These are phyloP conservation scores for Penicillium tannophilum DNA, from an alignment of 495 filamentous ascomycete species.

Conservation along the genomic window DNA sequence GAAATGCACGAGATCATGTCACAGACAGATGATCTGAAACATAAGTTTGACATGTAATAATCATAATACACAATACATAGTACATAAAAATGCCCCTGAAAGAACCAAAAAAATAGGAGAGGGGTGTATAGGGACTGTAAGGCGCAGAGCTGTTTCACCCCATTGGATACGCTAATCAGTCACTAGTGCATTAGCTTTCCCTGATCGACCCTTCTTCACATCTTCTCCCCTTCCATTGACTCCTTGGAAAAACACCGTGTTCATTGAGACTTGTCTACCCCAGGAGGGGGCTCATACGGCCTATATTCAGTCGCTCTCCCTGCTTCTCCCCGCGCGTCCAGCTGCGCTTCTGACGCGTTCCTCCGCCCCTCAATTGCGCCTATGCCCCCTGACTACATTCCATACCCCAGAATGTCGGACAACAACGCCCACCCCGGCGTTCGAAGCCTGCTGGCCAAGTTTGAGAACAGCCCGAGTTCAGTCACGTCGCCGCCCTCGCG, in stretches of 20 bases:
- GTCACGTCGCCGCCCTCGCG: constrained; percentile 65
- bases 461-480: constrained; percentile 67
- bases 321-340: constrained; percentile 10
- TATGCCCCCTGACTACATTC: constrained; percentile 22
- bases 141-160: constrained; percentile 18
- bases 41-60: neutral
- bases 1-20: constrained; percentile 6
- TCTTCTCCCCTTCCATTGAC: constrained; percentile 16
- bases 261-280: constrained; percentile 18
- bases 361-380: constrained; percentile 17
- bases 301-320: constrained; percentile 11
- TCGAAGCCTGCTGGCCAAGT: constrained; percentile 81
- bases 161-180: constrained; percentile 26
- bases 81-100: constrained; percentile 3
- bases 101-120: neutral
- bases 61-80: neutral
- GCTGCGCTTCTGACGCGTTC: constrained; percentile 21
- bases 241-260: constrained; percentile 24
- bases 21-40: constrained; percentile 4
- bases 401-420: constrained; percentile 43
- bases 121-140: constrained; percentile 10
- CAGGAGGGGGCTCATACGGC: constrained; percentile 16
- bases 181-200: constrained; percentile 28
- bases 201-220: constrained; percentile 28
- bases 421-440: constrained; percentile 55